A percentile compares a stretch with the other conserved stretches of the same genome.
Conservation (phyloP, 1,284 basidiomycete genomes). For the Hypsizygus ulmarius region DNA sequence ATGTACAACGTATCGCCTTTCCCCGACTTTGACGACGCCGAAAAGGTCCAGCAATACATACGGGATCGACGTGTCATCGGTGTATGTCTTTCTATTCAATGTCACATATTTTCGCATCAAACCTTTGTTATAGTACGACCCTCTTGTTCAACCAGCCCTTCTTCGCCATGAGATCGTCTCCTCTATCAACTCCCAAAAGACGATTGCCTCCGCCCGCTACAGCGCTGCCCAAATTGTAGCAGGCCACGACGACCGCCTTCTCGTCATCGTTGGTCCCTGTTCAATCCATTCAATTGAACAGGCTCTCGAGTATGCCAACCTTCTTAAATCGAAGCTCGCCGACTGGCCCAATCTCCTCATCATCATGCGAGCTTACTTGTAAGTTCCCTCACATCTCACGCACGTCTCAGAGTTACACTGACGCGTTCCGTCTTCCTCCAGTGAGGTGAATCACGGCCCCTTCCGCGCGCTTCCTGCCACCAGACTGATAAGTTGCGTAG, state of each 20-base stretch:
- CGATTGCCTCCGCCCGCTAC: slow-evolving; percentile 79
- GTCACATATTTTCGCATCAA: slow-evolving; percentile 7
- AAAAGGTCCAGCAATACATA: slow-evolving; percentile 65
- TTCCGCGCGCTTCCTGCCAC: not conserved
- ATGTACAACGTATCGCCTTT: slow-evolving; percentile 57
- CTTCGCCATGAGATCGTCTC: slow-evolving; percentile 82
- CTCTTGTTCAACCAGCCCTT: slow-evolving; percentile 87
- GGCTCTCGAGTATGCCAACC: slow-evolving; percentile 86
- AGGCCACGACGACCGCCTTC: slow-evolving; percentile 80
- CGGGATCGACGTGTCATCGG: slow-evolving; percentile 76
- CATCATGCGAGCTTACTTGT: slow-evolving; percentile 97
- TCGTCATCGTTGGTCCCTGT: slow-evolving; percentile 95
- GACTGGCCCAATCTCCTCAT: slow-evolving; percentile 80
- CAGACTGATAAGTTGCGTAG: slow-evolving; percentile 31
- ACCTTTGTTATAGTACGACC: slow-evolving; percentile 70
- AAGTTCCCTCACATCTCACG: slow-evolving; percentile 24
- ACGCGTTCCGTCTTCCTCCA: slow-evolving; percentile 22
- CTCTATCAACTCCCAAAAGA: slow-evolving; percentile 54
- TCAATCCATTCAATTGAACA: slow-evolving; percentile 91
- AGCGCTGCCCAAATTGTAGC: slow-evolving; percentile 76
- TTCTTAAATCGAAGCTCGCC: slow-evolving; percentile 70
- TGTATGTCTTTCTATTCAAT: slow-evolving; percentile 40
- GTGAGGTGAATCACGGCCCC: slow-evolving; percentile 42
- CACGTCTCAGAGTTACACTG: slow-evolving; percentile 9
- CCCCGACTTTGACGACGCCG: slow-evolving; percentile 58